phyloP scores from a whole-genome alignment of 495 filamentous ascomycete species.

The Penicillium maclennaniae region DNA sequence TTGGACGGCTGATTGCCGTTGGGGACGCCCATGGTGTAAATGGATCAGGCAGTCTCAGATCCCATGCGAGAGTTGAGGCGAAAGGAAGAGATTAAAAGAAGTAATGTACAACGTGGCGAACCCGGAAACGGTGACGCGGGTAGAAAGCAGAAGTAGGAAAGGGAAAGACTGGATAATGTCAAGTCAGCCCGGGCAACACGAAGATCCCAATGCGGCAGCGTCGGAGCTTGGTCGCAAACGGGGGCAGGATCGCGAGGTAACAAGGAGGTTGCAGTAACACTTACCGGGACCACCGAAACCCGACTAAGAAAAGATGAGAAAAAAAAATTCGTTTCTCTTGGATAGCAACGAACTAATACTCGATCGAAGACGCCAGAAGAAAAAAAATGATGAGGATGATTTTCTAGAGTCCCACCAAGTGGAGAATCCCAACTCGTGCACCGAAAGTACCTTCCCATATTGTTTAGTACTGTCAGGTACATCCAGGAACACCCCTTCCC shows the following conservation, averaged over 20 bases:
- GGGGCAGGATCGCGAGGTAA: not conserved
- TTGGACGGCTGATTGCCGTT: constrained; percentile 43
- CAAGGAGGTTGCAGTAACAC: constrained; percentile 10
- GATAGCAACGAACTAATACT: not conserved
- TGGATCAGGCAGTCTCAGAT: constrained; percentile 9
- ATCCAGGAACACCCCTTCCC: constrained; percentile 8
- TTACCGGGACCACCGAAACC: constrained; percentile 21
- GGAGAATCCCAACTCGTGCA: constrained; percentile 16
- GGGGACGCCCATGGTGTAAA: constrained; percentile 37
- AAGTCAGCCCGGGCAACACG: not conserved
- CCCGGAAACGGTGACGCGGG: constrained; percentile 7
- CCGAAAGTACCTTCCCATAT: constrained; percentile 10
- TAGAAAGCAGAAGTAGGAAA: constrained; percentile 1
- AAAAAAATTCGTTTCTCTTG: not conserved
- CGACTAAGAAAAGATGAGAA: constrained; percentile 3
- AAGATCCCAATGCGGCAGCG: not conserved
- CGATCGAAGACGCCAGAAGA: not conserved
- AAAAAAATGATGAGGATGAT: constrained; percentile 24
- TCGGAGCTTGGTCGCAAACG: constrained; percentile 3
- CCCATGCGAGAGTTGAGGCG: constrained; percentile 5
- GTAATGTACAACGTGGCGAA: constrained; percentile 21
- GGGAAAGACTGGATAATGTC: constrained; percentile 5
- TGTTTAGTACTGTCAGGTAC: constrained; percentile 15
- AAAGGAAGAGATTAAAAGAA: constrained; percentile 15
- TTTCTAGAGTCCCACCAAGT: constrained; percentile 18